Conservation (phyloP, 352 stramenopile genomes). For the Phytophthora capsici region DNA sequence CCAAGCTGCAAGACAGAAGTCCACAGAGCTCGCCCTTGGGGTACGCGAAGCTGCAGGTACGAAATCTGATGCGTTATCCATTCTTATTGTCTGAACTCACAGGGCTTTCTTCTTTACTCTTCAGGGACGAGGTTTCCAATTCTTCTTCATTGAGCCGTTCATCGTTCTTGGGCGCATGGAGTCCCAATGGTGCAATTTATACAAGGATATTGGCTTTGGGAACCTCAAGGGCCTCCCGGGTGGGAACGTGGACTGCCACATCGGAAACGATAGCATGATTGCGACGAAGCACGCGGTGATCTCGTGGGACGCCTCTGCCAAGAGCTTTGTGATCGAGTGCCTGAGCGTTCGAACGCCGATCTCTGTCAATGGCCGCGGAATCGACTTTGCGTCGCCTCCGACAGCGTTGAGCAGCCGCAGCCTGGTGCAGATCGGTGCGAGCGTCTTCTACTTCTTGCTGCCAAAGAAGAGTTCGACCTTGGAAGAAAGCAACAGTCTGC, state of each 20-base stretch:
- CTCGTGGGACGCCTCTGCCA: constrained; percentile 51
- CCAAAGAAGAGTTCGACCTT: constrained; percentile 42
- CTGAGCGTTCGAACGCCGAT: constrained; percentile 60
- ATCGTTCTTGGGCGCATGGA: constrained; percentile 72
- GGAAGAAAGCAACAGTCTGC: not conserved
- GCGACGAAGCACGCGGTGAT: constrained; percentile 68
- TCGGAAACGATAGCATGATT: constrained; percentile 75
- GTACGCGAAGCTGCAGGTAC: constrained; percentile 81
- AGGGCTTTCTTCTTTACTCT: constrained; percentile 13
- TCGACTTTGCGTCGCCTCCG: constrained; percentile 58
- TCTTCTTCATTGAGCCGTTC: constrained; percentile 72
- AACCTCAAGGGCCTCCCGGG: constrained; percentile 56
- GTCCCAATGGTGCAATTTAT: constrained; percentile 60
- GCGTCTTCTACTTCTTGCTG: constrained; percentile 79
- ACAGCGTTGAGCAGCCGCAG: constrained; percentile 54
- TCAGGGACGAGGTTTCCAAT: constrained; percentile 66
- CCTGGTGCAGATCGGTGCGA: constrained; percentile 73
- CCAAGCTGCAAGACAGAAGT: constrained; percentile 37
- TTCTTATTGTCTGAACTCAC: constrained; percentile 4
- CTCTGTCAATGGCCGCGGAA: constrained; percentile 68
- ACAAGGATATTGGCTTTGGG: constrained; percentile 55
- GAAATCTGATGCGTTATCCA: constrained; percentile 9
- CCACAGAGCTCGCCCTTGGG: constrained; percentile 45
- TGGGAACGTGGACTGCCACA: constrained; percentile 69
- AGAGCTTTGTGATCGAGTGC: constrained; percentile 74